These are phyloP conservation scores for Penicillium sp. DNA, from an alignment of 2,329 filamentous ascomycete genomes.

Conservation along the genomic window DNA sequence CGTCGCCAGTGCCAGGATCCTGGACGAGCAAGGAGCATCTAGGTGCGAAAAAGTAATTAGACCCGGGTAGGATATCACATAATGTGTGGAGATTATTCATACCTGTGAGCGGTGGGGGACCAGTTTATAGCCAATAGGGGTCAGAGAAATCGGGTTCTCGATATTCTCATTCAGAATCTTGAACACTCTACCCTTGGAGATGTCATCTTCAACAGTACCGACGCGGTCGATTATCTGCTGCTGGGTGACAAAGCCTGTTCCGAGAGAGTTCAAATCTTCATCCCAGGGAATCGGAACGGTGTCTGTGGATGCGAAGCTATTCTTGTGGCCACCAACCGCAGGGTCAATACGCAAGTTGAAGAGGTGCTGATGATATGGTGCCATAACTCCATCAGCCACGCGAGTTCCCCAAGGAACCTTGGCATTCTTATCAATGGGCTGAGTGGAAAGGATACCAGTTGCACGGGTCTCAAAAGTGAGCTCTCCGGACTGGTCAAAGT, in stretches of 20 bases:
- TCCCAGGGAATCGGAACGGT: constrained; percentile 59
- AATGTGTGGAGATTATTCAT: too few species aligned
- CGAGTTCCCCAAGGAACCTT: constrained; percentile 42
- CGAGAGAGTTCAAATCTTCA: constrained; percentile 50
- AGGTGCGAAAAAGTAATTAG: too few species aligned
- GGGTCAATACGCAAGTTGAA: constrained; percentile 50
- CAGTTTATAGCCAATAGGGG: constrained; percentile 58
- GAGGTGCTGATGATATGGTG: constrained; percentile 48
- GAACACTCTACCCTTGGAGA: constrained; percentile 50
- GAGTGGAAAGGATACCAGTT: constrained; percentile 50
- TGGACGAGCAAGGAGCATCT: constrained; percentile 54
- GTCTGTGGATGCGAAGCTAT: constrained; percentile 56
- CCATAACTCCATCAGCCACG: constrained; percentile 45
- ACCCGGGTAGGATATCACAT: too few species aligned
- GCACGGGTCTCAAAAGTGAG: constrained; percentile 48
- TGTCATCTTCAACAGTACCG: constrained; percentile 46
- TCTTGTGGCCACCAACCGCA: constrained; percentile 43
- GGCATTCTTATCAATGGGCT: constrained; percentile 38
- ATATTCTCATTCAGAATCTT: constrained; percentile 58
- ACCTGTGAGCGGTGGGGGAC: constrained; percentile 54
- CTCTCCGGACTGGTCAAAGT: constrained; percentile 44
- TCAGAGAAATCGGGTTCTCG: constrained; percentile 54
- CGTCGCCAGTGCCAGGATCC: constrained; percentile 51
- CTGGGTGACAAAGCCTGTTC: constrained; percentile 51
- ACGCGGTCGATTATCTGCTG: constrained; percentile 47